These are phyloP conservation scores for Heteromeles arbutifolia DNA, from an alignment of 306 rosid genomes.

Conservation along the genomic window DNA sequence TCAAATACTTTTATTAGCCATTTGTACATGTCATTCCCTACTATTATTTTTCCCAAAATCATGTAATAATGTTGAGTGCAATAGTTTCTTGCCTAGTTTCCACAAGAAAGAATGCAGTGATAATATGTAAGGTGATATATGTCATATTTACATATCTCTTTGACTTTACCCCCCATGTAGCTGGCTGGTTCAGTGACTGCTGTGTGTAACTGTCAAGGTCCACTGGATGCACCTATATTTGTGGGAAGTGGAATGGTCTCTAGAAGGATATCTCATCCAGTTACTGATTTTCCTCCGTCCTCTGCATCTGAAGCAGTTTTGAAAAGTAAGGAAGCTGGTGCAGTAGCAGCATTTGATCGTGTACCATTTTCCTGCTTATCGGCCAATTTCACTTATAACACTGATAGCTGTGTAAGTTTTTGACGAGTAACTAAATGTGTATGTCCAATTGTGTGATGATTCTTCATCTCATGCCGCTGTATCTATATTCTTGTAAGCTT, in stretches of 20 bases:
- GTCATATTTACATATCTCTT: constrained; percentile 1
- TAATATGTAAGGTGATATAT: constrained; percentile 1
- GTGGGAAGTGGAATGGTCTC: constrained; percentile 97
- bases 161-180: constrained; percentile 43
- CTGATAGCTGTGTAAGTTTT: constrained; percentile 79
- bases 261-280: constrained; percentile 55
- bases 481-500: constrained; percentile 21
- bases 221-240: constrained; percentile 77
- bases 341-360: constrained; percentile 85
- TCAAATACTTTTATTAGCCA: background rate
- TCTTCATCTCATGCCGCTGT: constrained; percentile 8
- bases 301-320: constrained; percentile 69
- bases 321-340: constrained; percentile 85
- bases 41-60: background rate
- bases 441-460: background rate
- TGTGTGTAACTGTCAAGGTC: constrained; percentile 96
- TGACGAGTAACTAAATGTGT: constrained; percentile 4
- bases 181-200: constrained; percentile 91
- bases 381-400: constrained; percentile 92
- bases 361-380: constrained; percentile 83
- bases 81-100: background rate
- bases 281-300: constrained; percentile 51
- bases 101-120: background rate
- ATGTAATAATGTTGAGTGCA: background rate
- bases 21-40: background rate